These are phyloP conservation scores for Wolfiporia cocos DNA, from an alignment of 1,284 basidiomycete genomes.

Conservation along the genomic window DNA sequence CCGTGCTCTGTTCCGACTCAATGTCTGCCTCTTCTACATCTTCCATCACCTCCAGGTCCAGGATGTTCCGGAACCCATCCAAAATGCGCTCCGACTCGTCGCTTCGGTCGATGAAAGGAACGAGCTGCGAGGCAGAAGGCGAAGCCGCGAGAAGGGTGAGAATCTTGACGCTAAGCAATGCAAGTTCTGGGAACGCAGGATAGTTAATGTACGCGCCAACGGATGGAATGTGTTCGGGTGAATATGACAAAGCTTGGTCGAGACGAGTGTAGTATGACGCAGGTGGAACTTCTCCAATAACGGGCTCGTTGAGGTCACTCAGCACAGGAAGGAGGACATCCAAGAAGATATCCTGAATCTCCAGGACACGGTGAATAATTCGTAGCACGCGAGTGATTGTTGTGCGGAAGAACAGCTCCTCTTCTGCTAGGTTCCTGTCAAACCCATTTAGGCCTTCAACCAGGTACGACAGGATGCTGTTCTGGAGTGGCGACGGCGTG, in stretches of 20 bases:
- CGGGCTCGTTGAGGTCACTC: conserved; percentile 50
- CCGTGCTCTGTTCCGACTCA: conserved; percentile 54
- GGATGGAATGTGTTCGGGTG: conserved; percentile 72
- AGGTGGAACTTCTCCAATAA: conserved; percentile 48
- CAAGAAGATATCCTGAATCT: conserved; percentile 85
- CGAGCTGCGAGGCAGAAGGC: conserved; percentile 59
- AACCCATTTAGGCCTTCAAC: conserved; percentile 74
- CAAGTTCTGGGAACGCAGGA: conserved; percentile 66
- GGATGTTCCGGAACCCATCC: conserved; percentile 68
- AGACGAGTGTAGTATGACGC: conserved; percentile 70
- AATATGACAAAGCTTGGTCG: conserved; percentile 80
- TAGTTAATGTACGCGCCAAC: conserved; percentile 81
- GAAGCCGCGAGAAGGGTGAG: conserved; percentile 63
- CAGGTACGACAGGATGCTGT: conserved; percentile 71
- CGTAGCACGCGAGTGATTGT: conserved; percentile 80
- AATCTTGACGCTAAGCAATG: conserved; percentile 78
- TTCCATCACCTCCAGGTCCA: conserved; percentile 60
- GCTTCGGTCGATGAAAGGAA: conserved; percentile 78
- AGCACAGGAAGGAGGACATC: conserved; percentile 84
- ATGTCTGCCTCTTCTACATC: conserved; percentile 55
- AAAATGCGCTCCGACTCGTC: conserved; percentile 84
- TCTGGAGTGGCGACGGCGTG: conserved; percentile 65
- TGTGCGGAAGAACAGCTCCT: conserved; percentile 65
- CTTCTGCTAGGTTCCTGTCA: conserved; percentile 62
- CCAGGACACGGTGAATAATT: conserved; percentile 78